Evolutionary conservation across 2,329 filamentous ascomycete species (phyloP).

Genomic region (Colletotrichum sp.): DNA sequence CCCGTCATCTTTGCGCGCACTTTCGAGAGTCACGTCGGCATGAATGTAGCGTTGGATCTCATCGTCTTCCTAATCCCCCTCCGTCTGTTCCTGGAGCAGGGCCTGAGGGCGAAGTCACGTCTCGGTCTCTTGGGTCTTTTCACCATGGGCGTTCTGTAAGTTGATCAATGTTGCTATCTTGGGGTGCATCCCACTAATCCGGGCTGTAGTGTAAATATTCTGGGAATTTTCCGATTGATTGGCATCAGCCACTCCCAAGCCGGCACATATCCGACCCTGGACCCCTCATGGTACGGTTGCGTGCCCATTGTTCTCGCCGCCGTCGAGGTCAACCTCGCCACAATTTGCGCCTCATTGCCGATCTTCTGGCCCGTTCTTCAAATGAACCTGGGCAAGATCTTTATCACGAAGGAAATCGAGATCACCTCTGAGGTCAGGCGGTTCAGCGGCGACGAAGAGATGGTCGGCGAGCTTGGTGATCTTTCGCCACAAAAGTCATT

Average conservation of each 20-base stretch:
- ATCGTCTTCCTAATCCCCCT: constrained; percentile 35
- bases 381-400: constrained; percentile 33
- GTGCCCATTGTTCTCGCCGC: constrained; percentile 35
- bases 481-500: neutral
- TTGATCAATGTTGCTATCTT: neutral
- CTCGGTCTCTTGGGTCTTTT: constrained; percentile 33
- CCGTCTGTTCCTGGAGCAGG: constrained; percentile 30
- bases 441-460: neutral
- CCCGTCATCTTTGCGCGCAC: constrained; percentile 28
- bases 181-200: neutral
- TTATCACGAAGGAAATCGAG: constrained; percentile 39
- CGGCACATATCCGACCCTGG: constrained; percentile 35
- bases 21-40: constrained; percentile 31
- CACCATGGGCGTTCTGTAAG: constrained; percentile 35
- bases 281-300: constrained; percentile 40
- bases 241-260: constrained; percentile 32
- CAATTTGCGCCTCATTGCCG: constrained; percentile 13
- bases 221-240: constrained; percentile 33
- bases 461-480: neutral
- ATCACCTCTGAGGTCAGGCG: constrained; percentile 24
- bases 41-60: constrained; percentile 36
- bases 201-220: constrained; percentile 19
- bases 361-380: constrained; percentile 27
- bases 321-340: constrained; percentile 34
- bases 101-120: constrained; percentile 31